Conservation (phyloP, 805 yeast genomes). For the Kodamaea nitidulidarum region DNA sequence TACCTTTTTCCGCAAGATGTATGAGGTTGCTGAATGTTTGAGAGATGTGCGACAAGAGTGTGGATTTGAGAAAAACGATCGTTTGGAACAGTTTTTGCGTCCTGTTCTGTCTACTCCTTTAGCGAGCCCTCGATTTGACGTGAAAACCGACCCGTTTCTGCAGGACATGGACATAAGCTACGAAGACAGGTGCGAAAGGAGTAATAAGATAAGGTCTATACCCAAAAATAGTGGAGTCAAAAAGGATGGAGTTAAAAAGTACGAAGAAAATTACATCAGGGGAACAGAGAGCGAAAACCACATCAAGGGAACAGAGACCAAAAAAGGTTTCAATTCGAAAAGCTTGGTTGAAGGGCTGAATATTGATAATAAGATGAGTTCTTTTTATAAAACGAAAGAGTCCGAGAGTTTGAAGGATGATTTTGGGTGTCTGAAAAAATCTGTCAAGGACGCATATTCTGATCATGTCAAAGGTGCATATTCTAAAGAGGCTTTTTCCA, state of each 20-base stretch:
- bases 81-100: slow-evolving; percentile 12
- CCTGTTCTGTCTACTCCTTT: slow-evolving; percentile 21
- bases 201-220: background rate
- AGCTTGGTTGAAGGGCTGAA: no score
- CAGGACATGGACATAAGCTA: background rate
- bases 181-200: background rate
- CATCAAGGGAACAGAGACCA: no score
- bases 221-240: background rate
- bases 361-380: no score
- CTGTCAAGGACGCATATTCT: no score
- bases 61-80: slow-evolving; percentile 26
- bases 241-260: slow-evolving; percentile 1
- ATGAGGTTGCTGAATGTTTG: slow-evolving; percentile 43
- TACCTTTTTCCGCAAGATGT: slow-evolving; percentile 38
- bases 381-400: background rate
- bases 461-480: no score
- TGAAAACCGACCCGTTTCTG: background rate
- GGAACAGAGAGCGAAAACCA: no score
- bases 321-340: no score
- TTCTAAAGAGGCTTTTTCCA: no score
- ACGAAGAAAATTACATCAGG: no score
- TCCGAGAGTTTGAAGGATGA: no score
- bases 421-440: no score
- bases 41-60: slow-evolving; percentile 38
- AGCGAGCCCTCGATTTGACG: background rate